Percentiles rank a stretch among this genome's conserved stretches.
Conservation (phyloP, 768 basidiomycete species). For the Lyophyllum decastes region DNA sequence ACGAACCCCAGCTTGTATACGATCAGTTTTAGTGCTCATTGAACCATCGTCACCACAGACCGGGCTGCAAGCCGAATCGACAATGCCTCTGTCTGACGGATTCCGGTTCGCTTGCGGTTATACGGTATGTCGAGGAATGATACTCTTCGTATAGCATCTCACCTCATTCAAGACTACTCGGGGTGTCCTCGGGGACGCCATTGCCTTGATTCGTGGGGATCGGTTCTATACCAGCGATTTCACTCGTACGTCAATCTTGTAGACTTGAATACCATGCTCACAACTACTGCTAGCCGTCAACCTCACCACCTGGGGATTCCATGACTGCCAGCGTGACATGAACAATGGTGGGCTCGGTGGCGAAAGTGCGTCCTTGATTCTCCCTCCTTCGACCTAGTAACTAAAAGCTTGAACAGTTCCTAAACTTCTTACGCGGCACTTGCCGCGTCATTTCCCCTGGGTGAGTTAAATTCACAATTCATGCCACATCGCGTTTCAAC, state of each 20-base stretch:
- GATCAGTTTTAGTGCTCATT: not conserved
- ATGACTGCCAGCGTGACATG: slow-evolving; percentile 45
- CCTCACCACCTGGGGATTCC: slow-evolving; percentile 53
- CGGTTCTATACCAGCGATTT: slow-evolving; percentile 53
- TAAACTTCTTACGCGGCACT: slow-evolving; percentile 20
- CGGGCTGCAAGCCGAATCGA: slow-evolving; percentile 29
- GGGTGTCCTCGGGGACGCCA: slow-evolving; percentile 53
- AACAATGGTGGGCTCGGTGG: slow-evolving; percentile 28
- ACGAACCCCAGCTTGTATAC: not conserved
- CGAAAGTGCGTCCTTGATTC: slow-evolving; percentile 6
- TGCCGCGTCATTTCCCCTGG: slow-evolving; percentile 20
- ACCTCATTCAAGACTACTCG: slow-evolving; percentile 35
- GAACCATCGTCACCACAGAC: slow-evolving; percentile 6
- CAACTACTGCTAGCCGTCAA: slow-evolving; percentile 33
- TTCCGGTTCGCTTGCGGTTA: slow-evolving; percentile 28
- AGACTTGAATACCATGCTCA: not conserved
- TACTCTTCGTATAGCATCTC: not conserved
- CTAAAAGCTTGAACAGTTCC: slow-evolving; percentile 11
- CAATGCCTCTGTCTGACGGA: slow-evolving; percentile 28
- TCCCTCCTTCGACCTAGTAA: not conserved
- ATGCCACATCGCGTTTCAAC: not conserved
- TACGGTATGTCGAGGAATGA: slow-evolving; percentile 17
- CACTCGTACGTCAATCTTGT: slow-evolving; percentile 32
- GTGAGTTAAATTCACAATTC: slow-evolving; percentile 2
- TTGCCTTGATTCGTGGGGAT: slow-evolving; percentile 52